Base-by-base conservation (phyloP, 2,329 filamentous ascomycete genomes). In the Botrytis aclada region DNA sequence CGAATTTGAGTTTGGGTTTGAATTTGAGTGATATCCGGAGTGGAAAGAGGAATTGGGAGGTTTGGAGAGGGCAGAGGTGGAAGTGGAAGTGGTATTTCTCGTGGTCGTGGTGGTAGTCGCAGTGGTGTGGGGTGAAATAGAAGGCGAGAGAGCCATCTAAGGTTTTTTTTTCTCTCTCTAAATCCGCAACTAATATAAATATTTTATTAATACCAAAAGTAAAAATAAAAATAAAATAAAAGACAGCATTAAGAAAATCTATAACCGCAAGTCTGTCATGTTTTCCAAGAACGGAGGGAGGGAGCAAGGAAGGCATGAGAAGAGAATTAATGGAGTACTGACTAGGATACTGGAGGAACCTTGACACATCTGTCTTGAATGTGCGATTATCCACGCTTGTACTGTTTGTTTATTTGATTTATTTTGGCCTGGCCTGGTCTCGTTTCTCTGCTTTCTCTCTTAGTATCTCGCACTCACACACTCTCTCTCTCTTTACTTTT, bases 81-180 rank as follows among this genome's bases (percentile, higher is more conserved):
- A 51, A 25, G 47, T 25, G 22, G 34, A 32, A 56, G 70, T 58
- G 18, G 69, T 37, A 43, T 51, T 56, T n/a, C 34, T 61, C 20
- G 69, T 54, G 56, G 72, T 58, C 29, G 66, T 41, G 10, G 47
- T 63, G 34, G 66, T 34, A 18, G 51, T 54, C n/a, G 29, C 58
- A 14, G 71, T 61, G 18, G 71, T 73, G 64, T 69, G 71, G 72
- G 73, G 63, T 54, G 54, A 51, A 22, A 45, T 58, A 56, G 71
- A 71, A 54, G 66, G 65, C 65, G 61, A 70, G 70, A 70, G 71
- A 67, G 74, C 73, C 71, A 74, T 75, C 73, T 72, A 75, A 70
- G 71, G 18, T 16, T 39, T 61, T 39, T 54, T 54, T 62, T 45
- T 14, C 22, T 29, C 22, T 32, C 37, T 47, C 32, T 69, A 71